Conservation (phyloP, 2,329 filamentous ascomycete genomes). For the Amauroascus verrucosus region DNA sequence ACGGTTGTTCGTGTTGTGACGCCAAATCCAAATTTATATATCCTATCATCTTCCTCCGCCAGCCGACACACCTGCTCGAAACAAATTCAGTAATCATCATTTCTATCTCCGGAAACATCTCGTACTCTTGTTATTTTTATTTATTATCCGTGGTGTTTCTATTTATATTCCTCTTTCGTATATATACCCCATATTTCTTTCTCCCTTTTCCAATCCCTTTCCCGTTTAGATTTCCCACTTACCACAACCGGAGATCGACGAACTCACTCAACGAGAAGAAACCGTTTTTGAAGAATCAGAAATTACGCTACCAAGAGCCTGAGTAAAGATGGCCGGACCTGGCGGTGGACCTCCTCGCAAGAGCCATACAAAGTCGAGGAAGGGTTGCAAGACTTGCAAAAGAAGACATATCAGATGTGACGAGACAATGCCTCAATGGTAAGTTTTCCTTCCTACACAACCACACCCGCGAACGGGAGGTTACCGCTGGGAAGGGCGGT, state of each 20-base stretch:
- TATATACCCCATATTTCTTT: conserved; percentile 4
- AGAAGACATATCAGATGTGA: conserved; percentile 95
- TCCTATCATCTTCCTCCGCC: conserved; percentile 10
- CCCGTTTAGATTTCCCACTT: background rate
- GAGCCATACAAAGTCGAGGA: conserved; percentile 97
- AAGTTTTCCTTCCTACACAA: conserved; percentile 29
- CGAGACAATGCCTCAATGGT: conserved; percentile 97
- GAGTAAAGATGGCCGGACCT: conserved; percentile 65
- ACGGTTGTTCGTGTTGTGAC: conserved; percentile 7
- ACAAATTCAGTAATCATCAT: background rate
- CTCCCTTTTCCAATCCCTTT: background rate
- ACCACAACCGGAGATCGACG: background rate
- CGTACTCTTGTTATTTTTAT: too few relatives aligned
- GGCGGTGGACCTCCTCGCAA: conserved; percentile 82
- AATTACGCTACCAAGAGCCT: background rate
- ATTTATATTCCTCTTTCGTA: conserved; percentile 8
- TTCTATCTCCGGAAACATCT: background rate
- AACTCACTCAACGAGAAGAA: background rate
- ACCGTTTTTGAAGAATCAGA: background rate
- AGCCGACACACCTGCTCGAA: background rate
- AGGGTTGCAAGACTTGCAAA: conserved; percentile 97
- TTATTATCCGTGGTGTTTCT: background rate
- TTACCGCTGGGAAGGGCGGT: too few relatives aligned
- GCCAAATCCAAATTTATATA: conserved; percentile 12
- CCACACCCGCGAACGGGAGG: too few relatives aligned